Evolutionary conservation across 768 basidiomycete species (phyloP), one percentile per base, ranked within the genome.

Genomic region (Daedaleopsis sinensis): DNA sequence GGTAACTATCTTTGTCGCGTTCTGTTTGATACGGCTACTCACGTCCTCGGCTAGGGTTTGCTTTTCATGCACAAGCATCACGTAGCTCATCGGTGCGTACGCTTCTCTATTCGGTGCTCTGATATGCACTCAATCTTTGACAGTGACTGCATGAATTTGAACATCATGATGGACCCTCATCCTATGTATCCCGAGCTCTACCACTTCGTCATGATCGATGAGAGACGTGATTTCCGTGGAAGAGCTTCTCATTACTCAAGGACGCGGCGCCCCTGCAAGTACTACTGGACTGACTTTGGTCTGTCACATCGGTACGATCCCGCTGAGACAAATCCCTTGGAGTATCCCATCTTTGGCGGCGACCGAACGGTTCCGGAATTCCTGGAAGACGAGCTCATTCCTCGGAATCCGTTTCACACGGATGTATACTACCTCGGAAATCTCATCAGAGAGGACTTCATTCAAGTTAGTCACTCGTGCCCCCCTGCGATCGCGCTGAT

Each of bases 271-370:
- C 73, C 74, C 1, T 35, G 65, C 3, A 62, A 57, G 47, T 75
- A 75, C 56, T 70, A 67, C 48, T 59, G 66, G 42, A 68, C 68
- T 39, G 74, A 74, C 65, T 68, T 70, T 42, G 69, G 62, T 11
- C 6, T 63, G 3, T 58, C 66, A 23, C 66, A 66, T 0, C 64
- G 59, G 1, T 78, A 75, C 53, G 61, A 56, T 1, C 73, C 74
- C 0, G 53, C 66, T 0, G 63, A 73, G 6, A 52, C 65, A 0
- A 39, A 63, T 0, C 74, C 77, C 0, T 61, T 58, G 0, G 76
- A 72, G n/a, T 10, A 18, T 8, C 60, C 56, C 1, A 59, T 68
- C 18, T 27, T 44, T 5, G 67, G 65, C 24, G 64, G 67, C 3
- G 66, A 62, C 47, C 66, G 64, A 56, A 63, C 56, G 16, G 69